A percentile compares a stretch with the other conserved stretches of the same genome.
These are phyloP conservation scores for Solanum pimpinellifolium DNA, from an alignment of 257 asterid species.

Conservation along the genomic window DNA sequence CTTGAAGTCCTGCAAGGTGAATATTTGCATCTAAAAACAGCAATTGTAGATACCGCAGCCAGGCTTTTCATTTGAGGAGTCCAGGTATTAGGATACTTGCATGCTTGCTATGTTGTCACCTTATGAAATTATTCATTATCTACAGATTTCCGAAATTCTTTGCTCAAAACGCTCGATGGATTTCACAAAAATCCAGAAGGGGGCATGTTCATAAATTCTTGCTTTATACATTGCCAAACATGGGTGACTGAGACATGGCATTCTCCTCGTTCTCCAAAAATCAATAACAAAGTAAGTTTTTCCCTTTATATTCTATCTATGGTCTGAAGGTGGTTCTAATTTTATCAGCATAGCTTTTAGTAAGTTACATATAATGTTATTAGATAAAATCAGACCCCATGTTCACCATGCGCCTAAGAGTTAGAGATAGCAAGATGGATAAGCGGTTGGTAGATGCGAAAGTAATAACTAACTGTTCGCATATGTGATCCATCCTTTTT, in stretches of 20 bases:
- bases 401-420: not conserved
- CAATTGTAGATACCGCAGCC: not conserved
- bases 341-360: not conserved
- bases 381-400: not conserved
- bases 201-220: slow-evolving; percentile 77
- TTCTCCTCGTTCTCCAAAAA: slow-evolving; percentile 76
- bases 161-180: slow-evolving; percentile 41
- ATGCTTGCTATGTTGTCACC: not conserved
- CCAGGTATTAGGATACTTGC: not conserved
- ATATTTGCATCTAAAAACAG: not conserved
- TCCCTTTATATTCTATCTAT: not conserved
- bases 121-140: slow-evolving; percentile 5
- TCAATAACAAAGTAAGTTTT: slow-evolving; percentile 52
- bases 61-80: not conserved
- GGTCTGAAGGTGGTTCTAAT: not conserved
- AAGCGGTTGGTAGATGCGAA: not conserved
- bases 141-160: slow-evolving; percentile 62
- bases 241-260: slow-evolving; percentile 84
- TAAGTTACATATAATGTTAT: not conserved
- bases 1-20: slow-evolving; percentile 72
- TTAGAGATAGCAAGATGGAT: not conserved
- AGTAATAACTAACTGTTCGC: not conserved
- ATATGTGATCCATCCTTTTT: not conserved
- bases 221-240: slow-evolving; percentile 83
- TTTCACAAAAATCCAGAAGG: slow-evolving; percentile 39